These are phyloP conservation scores for Phytopythium delawarense DNA, from an alignment of 352 stramenopile species.

Conservation along the genomic window DNA sequence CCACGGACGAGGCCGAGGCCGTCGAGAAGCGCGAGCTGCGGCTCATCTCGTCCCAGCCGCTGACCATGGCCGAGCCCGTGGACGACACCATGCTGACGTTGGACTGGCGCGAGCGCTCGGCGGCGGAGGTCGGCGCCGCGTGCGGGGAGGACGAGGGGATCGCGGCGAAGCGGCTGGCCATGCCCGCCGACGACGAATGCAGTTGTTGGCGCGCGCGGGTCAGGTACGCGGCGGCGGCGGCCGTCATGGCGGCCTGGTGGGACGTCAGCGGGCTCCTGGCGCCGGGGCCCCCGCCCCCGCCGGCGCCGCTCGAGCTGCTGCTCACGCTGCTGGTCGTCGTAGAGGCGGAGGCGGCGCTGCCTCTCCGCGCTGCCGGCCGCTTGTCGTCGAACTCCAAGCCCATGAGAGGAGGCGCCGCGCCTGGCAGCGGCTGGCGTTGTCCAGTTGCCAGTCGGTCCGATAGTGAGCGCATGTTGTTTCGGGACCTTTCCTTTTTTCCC, in stretches of 20 bases:
- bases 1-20: conserved; percentile 29
- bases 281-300: conserved; percentile 1
- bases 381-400: conserved; percentile 1
- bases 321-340: conserved; percentile 5
- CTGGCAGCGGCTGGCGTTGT: background rate
- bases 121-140: background rate
- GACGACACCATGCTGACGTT: conserved; percentile 42
- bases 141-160: conserved; percentile 5
- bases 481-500: background rate
- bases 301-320: conserved; percentile 6
- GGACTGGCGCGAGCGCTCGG: conserved; percentile 38
- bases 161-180: conserved; percentile 7
- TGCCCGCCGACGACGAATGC: conserved; percentile 9
- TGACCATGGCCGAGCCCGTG: conserved; percentile 14
- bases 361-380: conserved; percentile 2
- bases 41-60: conserved; percentile 40
- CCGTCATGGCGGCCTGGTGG: conserved; percentile 8
- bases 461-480: conserved; percentile 1
- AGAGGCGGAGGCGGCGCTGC: conserved; percentile 4
- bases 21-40: conserved; percentile 62
- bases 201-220: conserved; percentile 6
- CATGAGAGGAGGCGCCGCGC: background rate
- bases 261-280: conserved; percentile 2
- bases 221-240: conserved; percentile 8
- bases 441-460: background rate